phyloP scores from a whole-genome alignment of 306 rosid species.

The Fragaria nilgerrensis region DNA sequence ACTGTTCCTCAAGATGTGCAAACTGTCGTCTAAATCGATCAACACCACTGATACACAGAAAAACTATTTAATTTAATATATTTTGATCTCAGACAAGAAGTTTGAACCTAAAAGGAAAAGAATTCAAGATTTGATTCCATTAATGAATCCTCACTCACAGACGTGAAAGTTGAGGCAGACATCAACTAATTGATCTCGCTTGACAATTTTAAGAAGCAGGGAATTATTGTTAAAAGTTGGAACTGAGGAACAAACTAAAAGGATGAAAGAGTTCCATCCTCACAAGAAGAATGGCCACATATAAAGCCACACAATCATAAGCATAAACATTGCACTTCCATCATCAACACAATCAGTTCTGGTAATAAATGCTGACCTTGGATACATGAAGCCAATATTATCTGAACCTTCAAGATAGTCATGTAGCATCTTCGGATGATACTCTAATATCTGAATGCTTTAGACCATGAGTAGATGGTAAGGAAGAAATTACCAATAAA shows the following conservation, averaged over 20 bases:
- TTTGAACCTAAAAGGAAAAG: background rate
- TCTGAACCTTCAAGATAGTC: conserved; percentile 56
- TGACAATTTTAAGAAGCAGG: background rate
- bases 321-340: background rate
- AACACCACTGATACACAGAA: conserved; percentile 43
- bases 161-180: background rate
- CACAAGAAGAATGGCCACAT: background rate
- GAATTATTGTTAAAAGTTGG: background rate
- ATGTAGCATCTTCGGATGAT: conserved; percentile 66
- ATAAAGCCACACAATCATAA: background rate
- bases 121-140: background rate
- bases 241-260: background rate
- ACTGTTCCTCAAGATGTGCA: conserved; percentile 53
- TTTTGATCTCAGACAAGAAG: background rate
- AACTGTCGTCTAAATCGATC: conserved; percentile 59
- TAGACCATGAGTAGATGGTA: conserved; percentile 13
- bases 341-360: background rate
- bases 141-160: background rate
- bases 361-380: conserved; percentile 43
- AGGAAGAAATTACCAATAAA: conserved; percentile 9
- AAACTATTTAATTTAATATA: background rate
- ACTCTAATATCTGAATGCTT: conserved; percentile 58
- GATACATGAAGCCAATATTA: conserved; percentile 55
- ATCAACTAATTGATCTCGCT: background rate
- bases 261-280: background rate